Evolutionary conservation across 768 basidiomycete genomes (phyloP).

Genomic region (Leccinum boreale): DNA sequence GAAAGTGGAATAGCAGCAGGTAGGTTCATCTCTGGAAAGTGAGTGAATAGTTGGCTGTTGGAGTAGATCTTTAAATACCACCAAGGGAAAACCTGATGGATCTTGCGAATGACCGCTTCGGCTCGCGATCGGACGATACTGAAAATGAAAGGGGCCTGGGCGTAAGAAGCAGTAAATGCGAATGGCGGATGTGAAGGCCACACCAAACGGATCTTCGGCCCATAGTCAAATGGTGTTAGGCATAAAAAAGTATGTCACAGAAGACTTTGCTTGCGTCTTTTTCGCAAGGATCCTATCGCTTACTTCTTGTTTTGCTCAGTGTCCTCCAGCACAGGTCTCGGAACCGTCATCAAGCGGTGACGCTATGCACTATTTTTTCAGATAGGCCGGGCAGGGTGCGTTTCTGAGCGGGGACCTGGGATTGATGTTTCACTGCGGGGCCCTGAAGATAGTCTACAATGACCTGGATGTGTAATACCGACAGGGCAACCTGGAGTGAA

Average conservation of each 20-base stretch:
- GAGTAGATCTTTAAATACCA: not conserved
- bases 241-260: not conserved
- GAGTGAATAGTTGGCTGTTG: not conserved
- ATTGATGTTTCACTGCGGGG: not conserved
- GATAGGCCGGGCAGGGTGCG: not conserved
- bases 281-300: not conserved
- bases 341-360: not conserved
- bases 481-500: not conserved
- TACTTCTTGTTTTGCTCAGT: not conserved
- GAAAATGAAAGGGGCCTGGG: not conserved
- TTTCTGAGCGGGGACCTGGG: not conserved
- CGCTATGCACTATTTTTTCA: not conserved
- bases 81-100: not conserved
- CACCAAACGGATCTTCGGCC: not conserved
- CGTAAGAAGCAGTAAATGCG: not conserved
- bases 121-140: conserved; percentile 1
- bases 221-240: not conserved
- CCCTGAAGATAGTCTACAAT: not conserved
- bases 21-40: conserved; percentile 1
- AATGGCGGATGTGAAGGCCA: not conserved
- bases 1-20: not conserved
- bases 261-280: not conserved
- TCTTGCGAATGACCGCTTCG: not conserved
- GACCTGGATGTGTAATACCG: not conserved
- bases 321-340: not conserved